Conservation (phyloP, 306 rosid genomes). For the Carpinus fangiana region DNA sequence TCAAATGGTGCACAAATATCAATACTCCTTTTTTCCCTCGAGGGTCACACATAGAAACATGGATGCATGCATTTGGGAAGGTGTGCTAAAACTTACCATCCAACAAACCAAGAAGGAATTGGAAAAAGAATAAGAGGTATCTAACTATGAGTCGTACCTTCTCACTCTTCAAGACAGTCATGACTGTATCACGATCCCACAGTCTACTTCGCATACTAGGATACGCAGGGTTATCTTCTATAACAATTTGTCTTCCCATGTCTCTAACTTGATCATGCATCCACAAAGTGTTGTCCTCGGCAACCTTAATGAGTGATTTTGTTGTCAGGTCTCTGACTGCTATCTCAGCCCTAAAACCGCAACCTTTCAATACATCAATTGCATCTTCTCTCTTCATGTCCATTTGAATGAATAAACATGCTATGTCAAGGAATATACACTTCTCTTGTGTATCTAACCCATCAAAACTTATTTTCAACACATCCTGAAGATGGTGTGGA, state of each 20-base stretch:
- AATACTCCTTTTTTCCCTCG: not conserved
- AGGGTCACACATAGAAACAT: not conserved
- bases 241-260: conserved; percentile 68
- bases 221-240: conserved; percentile 26
- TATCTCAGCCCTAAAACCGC: conserved; percentile 56
- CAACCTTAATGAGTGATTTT: conserved; percentile 57
- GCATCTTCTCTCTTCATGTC: conserved; percentile 40
- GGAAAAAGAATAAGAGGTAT: not conserved
- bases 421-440: conserved; percentile 59
- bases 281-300: conserved; percentile 36
- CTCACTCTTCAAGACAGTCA: conserved; percentile 38
- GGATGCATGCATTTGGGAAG: not conserved
- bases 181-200: conserved; percentile 55
- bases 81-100: not conserved
- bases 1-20: not conserved
- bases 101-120: not conserved
- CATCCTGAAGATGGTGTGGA: conserved; percentile 50
- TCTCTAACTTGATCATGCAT: conserved; percentile 77
- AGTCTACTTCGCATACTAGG: conserved; percentile 57
- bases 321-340: conserved; percentile 34
- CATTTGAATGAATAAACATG: conserved; percentile 55
- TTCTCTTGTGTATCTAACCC: conserved; percentile 46
- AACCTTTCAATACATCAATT: conserved; percentile 56
- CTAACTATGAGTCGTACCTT: conserved; percentile 32
- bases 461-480: conserved; percentile 56